Base-by-base conservation (phyloP, 2,329 filamentous ascomycete genomes). In the Cladosporium sp. region DNA sequence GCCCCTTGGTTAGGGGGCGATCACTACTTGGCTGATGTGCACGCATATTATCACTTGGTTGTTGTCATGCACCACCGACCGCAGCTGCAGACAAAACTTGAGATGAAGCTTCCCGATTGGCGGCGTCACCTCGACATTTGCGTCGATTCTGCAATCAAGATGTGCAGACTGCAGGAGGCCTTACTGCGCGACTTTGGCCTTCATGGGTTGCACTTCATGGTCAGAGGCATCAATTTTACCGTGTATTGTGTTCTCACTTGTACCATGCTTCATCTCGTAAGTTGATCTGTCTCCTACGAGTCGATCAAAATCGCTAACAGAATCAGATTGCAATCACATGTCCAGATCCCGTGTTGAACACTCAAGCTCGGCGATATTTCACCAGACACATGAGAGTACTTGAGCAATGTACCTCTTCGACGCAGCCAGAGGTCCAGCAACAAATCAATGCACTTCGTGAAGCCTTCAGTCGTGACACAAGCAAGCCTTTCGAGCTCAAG, bases 241-340 rank as follows among this genome's bases (percentile, higher is more conserved):
- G 91, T 97, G n/a, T 97, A 97, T 69, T 86, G 87, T 57, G 85
- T 96, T 24, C 77, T 97, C 45, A 94, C 91, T 0, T 96, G 92
- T 76, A 92, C 93, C 22, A 92, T 97, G 74, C 82, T 97, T 56
- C 92, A 97, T 73, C 75, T 97, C 74, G 93, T 97, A 80, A 74
- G 90, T 82, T 49, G 39, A 4, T n/a, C 3, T 44, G 48, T 50
- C 54, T 36, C 28, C 12, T 9, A 9, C 4, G 12, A 32, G 7
- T 3, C 9, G 15, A 4, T 28, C 6, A n/a, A 15, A 17, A 15
- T 70, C 47, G 34, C n/a, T 28, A 37, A 71, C 45, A 19, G 17
- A 22, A 12, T 3, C 53, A 95, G 92, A 88, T 96, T 64, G 92
- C 92, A 4, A 87, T 97, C 60, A 95, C 92, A 13, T 97, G 91